phyloP scores from a whole-genome alignment of 202 grass and related monocot species.

The Cymbopogon flexuosus region DNA sequence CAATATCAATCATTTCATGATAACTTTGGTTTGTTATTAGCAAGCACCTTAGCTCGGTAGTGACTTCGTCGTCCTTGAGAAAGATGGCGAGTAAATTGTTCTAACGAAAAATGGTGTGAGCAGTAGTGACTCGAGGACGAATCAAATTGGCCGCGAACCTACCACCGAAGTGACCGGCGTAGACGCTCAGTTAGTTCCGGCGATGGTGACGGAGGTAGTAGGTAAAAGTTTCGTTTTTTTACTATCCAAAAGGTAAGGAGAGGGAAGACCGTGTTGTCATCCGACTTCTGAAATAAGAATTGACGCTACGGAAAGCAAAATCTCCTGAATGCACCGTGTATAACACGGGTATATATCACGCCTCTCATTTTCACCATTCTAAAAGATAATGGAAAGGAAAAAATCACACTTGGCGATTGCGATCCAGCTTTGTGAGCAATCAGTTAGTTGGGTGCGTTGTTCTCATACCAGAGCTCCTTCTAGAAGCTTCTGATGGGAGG shows the following conservation, averaged over 20 bases:
- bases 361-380: not conserved
- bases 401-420: not conserved
- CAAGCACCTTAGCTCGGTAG: not conserved
- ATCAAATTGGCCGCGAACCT: not conserved
- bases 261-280: not conserved
- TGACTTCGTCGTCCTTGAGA: not conserved
- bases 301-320: constrained; percentile 26
- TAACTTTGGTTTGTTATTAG: not conserved
- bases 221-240: constrained; percentile 6
- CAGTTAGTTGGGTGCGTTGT: not conserved
- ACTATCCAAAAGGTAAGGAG: not conserved
- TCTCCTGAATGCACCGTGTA: constrained; percentile 4
- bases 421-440: constrained; percentile 1
- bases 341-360: constrained; percentile 22
- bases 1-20: not conserved
- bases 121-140: not conserved
- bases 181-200: not conserved
- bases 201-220: constrained; percentile 12
- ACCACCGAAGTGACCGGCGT: constrained; percentile 2
- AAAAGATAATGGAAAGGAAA: not conserved
- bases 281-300: not conserved
- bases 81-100: not conserved
- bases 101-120: not conserved
- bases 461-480: not conserved
- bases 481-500: constrained; percentile 21